Percentiles rank a stretch among this genome's conserved stretches.
Evolutionary conservation across 2,329 filamentous ascomycete genomes (phyloP).

Genomic region (Clonostachys rosea): DNA sequence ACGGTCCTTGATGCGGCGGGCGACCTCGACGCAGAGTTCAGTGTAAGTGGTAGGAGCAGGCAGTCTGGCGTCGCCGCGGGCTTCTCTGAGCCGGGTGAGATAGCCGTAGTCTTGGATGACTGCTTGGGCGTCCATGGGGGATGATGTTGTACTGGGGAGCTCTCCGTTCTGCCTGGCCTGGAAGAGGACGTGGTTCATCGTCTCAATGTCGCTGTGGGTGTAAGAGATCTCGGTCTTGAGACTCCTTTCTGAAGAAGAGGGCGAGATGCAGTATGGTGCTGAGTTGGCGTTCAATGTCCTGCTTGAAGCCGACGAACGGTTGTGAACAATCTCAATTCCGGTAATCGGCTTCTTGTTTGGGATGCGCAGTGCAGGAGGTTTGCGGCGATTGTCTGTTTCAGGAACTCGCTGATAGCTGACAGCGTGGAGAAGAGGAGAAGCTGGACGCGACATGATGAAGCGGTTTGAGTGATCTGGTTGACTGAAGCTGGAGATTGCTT

Average conservation of each 20-base stretch:
- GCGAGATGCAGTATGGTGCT: neutral
- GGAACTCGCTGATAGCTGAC: too few species aligned
- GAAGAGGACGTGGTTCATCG: slow-evolving; percentile 20
- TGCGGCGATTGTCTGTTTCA: too few species aligned
- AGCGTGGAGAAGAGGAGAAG: too few species aligned
- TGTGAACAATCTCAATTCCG: too few species aligned
- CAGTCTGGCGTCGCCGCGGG: slow-evolving; percentile 8
- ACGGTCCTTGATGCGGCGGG: slow-evolving; percentile 25
- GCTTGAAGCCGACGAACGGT: too few species aligned
- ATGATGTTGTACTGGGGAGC: slow-evolving; percentile 22
- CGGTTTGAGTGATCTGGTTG: too few species aligned
- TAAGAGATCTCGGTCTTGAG: slow-evolving; percentile 1
- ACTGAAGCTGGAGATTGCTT: too few species aligned
- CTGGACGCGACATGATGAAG: too few species aligned
- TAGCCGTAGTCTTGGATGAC: slow-evolving; percentile 22
- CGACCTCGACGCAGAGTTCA: slow-evolving; percentile 20
- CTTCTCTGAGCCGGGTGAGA: slow-evolving; percentile 18
- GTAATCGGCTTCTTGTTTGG: too few species aligned
- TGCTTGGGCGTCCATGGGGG: slow-evolving; percentile 14
- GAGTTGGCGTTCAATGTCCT: too few species aligned
- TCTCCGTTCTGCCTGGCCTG: slow-evolving; percentile 21
- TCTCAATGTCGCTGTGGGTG: slow-evolving; percentile 10
- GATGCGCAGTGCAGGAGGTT: too few species aligned
- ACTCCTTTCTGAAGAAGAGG: neutral
- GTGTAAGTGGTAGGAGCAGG: slow-evolving; percentile 13